These are phyloP conservation scores for Aphanomyces invadans DNA, from an alignment of 352 stramenopile species.

Conservation along the genomic window DNA sequence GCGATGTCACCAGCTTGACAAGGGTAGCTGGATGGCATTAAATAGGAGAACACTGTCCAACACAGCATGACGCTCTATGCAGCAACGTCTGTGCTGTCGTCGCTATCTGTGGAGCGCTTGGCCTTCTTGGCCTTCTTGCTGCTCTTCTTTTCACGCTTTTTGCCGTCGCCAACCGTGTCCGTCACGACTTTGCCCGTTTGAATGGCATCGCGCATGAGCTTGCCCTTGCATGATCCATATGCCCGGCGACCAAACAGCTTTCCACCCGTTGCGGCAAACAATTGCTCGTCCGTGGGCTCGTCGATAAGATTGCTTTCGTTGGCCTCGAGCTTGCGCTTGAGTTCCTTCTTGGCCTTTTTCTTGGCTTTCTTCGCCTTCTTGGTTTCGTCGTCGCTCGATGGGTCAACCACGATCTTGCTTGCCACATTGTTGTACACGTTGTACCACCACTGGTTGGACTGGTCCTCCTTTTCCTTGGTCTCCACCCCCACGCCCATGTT, in stretches of 20 bases:
- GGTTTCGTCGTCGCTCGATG: slow-evolving; percentile 54
- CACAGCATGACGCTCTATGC: too few relatives aligned
- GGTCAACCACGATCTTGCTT: slow-evolving; percentile 77
- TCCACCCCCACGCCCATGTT: slow-evolving; percentile 85
- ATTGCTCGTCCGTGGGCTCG: slow-evolving; percentile 90
- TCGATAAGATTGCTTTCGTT: slow-evolving; percentile 28
- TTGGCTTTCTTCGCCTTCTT: slow-evolving; percentile 54
- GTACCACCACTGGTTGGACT: slow-evolving; percentile 83
- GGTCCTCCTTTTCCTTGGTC: slow-evolving; percentile 53
- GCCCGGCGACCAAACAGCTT: slow-evolving; percentile 93
- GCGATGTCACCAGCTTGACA: too few relatives aligned
- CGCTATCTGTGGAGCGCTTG: too few relatives aligned
- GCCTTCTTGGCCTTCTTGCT: slow-evolving; percentile 23
- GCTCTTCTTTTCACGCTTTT: slow-evolving; percentile 4
- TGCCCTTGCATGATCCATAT: slow-evolving; percentile 81
- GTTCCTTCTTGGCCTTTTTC: slow-evolving; percentile 36
- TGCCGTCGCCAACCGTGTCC: background rate
- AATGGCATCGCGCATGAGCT: slow-evolving; percentile 66
- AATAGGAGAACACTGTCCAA: too few relatives aligned
- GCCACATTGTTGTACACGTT: slow-evolving; percentile 82
- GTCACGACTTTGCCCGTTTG: slow-evolving; percentile 19
- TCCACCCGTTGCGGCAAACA: slow-evolving; percentile 93
- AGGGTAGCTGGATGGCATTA: too few relatives aligned
- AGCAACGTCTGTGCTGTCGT: too few relatives aligned
- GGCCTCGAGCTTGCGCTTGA: slow-evolving; percentile 33